These are phyloP conservation scores for Lycium barbarum DNA, from an alignment of 257 asterid genomes.

Conservation along the genomic window DNA sequence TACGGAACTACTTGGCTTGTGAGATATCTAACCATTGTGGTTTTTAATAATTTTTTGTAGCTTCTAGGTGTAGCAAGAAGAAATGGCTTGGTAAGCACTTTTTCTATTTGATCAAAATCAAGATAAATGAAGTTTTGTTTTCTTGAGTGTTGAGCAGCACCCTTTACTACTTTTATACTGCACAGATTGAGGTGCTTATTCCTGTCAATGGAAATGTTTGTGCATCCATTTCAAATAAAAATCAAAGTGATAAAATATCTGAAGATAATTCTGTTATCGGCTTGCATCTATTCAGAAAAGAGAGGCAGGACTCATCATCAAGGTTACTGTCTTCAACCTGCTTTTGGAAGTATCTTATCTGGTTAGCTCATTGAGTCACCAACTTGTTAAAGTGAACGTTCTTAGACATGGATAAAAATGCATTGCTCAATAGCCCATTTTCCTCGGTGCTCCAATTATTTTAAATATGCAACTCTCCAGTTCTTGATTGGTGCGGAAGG, in stretches of 20 bases:
- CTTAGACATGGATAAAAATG: neutral
- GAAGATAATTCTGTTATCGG: constrained; percentile 61
- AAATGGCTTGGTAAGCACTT: constrained; percentile 69
- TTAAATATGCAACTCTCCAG: neutral
- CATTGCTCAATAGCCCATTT: neutral
- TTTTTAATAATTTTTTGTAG: constrained; percentile 42
- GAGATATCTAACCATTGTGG: constrained; percentile 27
- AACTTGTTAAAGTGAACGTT: neutral
- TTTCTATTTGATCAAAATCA: constrained; percentile 15
- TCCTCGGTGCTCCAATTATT: neutral
- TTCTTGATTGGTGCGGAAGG: neutral
- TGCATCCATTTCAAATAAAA: constrained; percentile 52
- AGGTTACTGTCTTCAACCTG: constrained; percentile 45
- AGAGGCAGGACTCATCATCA: constrained; percentile 54
- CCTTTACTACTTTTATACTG: constrained; percentile 28
- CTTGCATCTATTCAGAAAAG: constrained; percentile 71
- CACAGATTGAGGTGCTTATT: constrained; percentile 75
- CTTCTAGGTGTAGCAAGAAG: constrained; percentile 81
- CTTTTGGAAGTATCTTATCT: neutral
- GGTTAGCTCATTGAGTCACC: neutral
- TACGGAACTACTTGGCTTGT: neutral
- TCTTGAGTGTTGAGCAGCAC: constrained; percentile 28
- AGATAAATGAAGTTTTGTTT: neutral
- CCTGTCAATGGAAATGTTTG: constrained; percentile 70
- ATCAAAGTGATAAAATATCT: constrained; percentile 45